A percentile compares a stretch with the other conserved stretches of the same genome.
Conservation (phyloP, 768 basidiomycete genomes). For the Sporobolomyces phaffii region DNA sequence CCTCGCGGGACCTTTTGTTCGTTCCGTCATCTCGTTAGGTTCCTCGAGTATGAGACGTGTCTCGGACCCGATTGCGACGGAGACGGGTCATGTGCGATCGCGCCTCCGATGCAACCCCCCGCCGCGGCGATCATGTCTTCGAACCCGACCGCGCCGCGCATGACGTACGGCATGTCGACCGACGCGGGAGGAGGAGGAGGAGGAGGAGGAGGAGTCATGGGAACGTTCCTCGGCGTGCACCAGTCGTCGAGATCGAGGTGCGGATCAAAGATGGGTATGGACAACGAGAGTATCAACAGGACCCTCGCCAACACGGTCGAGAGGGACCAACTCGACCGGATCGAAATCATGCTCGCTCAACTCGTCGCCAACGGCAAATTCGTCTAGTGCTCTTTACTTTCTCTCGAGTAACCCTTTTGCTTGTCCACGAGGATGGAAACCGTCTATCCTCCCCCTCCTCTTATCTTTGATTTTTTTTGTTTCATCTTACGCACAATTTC, state of each 20-base stretch:
- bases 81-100: conserved; percentile 4
- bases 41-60: conserved; percentile 21
- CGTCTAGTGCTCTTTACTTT: not conserved
- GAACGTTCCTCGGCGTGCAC: not conserved
- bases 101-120: conserved; percentile 8
- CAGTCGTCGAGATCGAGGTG: not conserved
- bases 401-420: too few relatives aligned
- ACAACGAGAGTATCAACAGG: conserved; percentile 2
- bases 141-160: not conserved
- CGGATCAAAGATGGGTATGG: not conserved
- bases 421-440: too few relatives aligned
- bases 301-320: not conserved
- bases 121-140: not conserved
- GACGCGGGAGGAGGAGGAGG: not conserved
- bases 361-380: not conserved
- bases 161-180: conserved; percentile 9
- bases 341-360: conserved; percentile 19
- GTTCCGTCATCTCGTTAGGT: not conserved
- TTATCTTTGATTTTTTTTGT: too few relatives aligned
- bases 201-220: not conserved
- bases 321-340: conserved; percentile 19
- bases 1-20: too few relatives aligned
- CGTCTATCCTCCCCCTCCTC: too few relatives aligned
- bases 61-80: conserved; percentile 13
- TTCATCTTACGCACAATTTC: too few relatives aligned